Evolutionary conservation across 73 alveolate genomes (phyloP).

Genomic region (Uronychia setigera): DNA sequence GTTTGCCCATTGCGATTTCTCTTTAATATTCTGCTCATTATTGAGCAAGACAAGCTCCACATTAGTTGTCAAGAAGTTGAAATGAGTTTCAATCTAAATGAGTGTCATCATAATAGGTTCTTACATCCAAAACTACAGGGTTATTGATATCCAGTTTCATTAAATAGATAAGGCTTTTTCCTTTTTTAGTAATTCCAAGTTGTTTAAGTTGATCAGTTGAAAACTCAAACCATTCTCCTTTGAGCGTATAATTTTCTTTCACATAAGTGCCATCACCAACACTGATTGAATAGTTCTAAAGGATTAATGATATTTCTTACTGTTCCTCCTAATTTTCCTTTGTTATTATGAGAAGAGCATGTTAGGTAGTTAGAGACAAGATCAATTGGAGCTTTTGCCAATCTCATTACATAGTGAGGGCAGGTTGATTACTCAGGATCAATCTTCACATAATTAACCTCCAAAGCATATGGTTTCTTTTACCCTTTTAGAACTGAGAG

Average conservation of each 20-base stretch:
- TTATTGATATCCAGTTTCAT: background rate
- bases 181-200: background rate
- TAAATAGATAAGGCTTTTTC: background rate
- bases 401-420: background rate
- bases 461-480: background rate
- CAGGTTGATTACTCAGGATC: background rate
- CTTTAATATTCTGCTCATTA: background rate
- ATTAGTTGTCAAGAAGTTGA: background rate
- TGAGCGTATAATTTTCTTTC: background rate
- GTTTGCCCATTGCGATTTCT: background rate
- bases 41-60: background rate
- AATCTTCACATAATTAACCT: background rate
- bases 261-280: too few species aligned
- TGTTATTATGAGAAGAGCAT: background rate
- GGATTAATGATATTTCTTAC: too few species aligned
- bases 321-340: background rate
- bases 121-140: background rate
- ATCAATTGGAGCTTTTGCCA: background rate
- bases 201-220: background rate
- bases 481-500: background rate
- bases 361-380: background rate
- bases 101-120: background rate
- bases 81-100: background rate
- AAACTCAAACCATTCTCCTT: background rate
- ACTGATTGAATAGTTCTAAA: too few species aligned